These are phyloP conservation scores for Rhizophora apiculata DNA, from an alignment of 345 rosid species.

Conservation along the genomic window DNA sequence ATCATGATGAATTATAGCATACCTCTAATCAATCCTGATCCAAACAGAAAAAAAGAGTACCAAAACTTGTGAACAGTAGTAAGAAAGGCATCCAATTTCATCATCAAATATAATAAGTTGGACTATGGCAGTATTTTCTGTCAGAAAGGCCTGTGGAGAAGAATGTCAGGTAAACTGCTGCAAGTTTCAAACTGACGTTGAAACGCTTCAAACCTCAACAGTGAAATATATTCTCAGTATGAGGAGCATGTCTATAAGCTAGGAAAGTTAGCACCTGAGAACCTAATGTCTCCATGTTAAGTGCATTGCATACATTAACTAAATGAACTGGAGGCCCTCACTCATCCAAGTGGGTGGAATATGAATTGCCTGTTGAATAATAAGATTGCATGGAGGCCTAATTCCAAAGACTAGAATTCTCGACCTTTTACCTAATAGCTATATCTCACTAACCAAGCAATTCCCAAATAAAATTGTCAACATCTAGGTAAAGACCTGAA, in stretches of 20 bases:
- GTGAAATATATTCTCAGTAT: conserved; percentile 24
- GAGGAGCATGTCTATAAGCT: conserved; percentile 1
- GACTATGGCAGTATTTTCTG: conserved; percentile 78
- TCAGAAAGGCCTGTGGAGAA: conserved; percentile 79
- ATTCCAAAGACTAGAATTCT: not conserved
- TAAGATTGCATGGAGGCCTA: not conserved
- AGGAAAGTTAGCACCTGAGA: not conserved
- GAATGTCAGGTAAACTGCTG: conserved; percentile 62
- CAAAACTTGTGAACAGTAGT: conserved; percentile 74
- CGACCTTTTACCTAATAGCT: not conserved
- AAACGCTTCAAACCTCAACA: conserved; percentile 37
- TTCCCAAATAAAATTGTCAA: not conserved
- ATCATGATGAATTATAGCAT: conserved; percentile 53
- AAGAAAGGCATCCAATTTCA: conserved; percentile 57
- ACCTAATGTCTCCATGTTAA: not conserved
- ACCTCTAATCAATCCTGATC: conserved; percentile 87
- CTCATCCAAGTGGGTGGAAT: not conserved
- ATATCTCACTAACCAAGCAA: not conserved
- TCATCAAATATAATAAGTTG: conserved; percentile 69
- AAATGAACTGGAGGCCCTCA: not conserved
- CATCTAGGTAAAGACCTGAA: not conserved
- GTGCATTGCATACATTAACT: not conserved
- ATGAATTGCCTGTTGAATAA: not conserved
- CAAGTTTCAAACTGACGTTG: conserved; percentile 54
- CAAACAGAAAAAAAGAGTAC: conserved; percentile 40